phyloP scores from a whole-genome alignment of 768 basidiomycete species.

The Kwoniella shandongensis region DNA sequence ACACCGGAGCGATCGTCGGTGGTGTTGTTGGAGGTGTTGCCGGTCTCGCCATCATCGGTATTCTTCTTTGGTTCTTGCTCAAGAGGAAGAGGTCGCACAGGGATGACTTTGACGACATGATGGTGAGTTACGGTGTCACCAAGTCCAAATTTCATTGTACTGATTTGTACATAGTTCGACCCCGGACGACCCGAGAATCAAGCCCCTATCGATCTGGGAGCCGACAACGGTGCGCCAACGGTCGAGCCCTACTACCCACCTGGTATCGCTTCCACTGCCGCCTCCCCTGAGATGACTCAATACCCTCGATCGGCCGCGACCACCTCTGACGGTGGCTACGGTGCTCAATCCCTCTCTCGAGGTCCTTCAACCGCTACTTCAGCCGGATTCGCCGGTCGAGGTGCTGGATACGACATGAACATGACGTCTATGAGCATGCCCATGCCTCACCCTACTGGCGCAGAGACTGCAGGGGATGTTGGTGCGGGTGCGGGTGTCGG shows the following conservation, averaged over 20 bases:
- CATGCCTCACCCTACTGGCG: conserved; percentile 20
- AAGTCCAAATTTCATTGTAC: not conserved
- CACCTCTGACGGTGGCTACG: conserved; percentile 39
- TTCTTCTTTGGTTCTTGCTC: conserved; percentile 31
- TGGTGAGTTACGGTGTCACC: conserved; percentile 38
- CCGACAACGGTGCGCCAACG: conserved; percentile 27
- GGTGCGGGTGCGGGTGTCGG: conserved; percentile 25
- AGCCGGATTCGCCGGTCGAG: conserved; percentile 51
- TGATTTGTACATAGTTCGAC: conserved; percentile 38
- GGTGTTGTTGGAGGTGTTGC: conserved; percentile 41
- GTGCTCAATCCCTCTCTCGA: conserved; percentile 32
- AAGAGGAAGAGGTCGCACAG: conserved; percentile 30
- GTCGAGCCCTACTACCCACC: conserved; percentile 50
- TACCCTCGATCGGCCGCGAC: conserved; percentile 44
- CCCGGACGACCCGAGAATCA: conserved; percentile 46
- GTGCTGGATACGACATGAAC: conserved; percentile 28
- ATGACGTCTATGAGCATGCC: conserved; percentile 29
- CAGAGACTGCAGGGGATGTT: conserved; percentile 19
- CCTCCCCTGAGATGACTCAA: conserved; percentile 49
- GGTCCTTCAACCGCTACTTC: conserved; percentile 46
- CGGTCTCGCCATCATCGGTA: conserved; percentile 35
- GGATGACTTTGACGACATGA: conserved; percentile 52
- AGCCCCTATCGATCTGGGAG: conserved; percentile 43
- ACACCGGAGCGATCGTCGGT: conserved; percentile 39
- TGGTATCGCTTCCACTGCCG: conserved; percentile 43